Percentiles rank a stretch among this genome's conserved stretches.
phyloP scores from a whole-genome alignment of 441 rosid species.

The Cnidoscolus chayamansa region DNA sequence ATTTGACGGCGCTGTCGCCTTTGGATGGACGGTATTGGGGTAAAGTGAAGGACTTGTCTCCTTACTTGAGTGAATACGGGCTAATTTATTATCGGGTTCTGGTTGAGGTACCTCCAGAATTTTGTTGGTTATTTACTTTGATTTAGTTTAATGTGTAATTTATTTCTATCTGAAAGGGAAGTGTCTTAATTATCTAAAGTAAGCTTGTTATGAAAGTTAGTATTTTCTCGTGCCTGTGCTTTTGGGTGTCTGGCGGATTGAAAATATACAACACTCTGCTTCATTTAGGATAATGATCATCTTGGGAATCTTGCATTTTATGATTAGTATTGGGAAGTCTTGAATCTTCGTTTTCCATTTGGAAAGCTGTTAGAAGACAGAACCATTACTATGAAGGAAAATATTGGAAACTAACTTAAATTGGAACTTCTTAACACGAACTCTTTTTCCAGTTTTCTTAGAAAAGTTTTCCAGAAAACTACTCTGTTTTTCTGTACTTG shows the following conservation, averaged over 20 bases:
- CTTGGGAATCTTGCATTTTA: slow-evolving; percentile 2
- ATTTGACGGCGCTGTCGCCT: slow-evolving; percentile 80
- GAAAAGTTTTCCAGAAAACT: too few relatives aligned
- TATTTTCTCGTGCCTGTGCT: not conserved
- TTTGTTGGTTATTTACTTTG: not conserved
- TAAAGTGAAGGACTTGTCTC: slow-evolving; percentile 78
- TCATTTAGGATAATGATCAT: not conserved
- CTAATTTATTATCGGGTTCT: slow-evolving; percentile 71
- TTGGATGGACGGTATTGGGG: slow-evolving; percentile 94
- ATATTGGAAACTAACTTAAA: too few relatives aligned
- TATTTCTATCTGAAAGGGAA: not conserved
- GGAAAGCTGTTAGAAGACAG: too few relatives aligned
- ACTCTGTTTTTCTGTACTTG: too few relatives aligned
- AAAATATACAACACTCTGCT: not conserved
- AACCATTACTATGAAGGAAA: too few relatives aligned
- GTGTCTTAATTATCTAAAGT: not conserved
- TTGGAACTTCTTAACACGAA: too few relatives aligned
- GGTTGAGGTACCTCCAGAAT: slow-evolving; percentile 60
- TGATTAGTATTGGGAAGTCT: not conserved
- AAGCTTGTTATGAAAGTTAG: not conserved
- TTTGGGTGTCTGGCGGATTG: not conserved
- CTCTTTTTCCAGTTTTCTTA: too few relatives aligned
- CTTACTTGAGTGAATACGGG: slow-evolving; percentile 83
- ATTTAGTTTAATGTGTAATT: not conserved
- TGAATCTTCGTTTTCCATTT: not conserved